phyloP scores from a whole-genome alignment of 2,329 filamentous ascomycete species.

The Neopestalotiopsis clavispora region DNA sequence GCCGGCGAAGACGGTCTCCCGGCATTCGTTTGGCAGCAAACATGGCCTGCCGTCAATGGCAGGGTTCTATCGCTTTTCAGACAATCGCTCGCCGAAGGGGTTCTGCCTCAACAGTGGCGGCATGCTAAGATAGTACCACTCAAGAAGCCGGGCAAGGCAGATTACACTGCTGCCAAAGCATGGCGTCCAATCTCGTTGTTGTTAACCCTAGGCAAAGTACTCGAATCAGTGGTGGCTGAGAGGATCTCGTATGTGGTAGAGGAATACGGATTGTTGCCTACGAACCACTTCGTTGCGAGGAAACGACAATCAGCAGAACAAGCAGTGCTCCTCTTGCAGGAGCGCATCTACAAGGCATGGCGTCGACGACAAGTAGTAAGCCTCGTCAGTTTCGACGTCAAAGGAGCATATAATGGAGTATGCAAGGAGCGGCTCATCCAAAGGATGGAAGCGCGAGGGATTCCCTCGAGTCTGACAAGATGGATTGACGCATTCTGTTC shows the following conservation, averaged over 20 bases:
- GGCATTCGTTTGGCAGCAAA: constrained; percentile 19
- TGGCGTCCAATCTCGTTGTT: constrained; percentile 34
- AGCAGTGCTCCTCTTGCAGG: constrained; percentile 35
- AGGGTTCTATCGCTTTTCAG: constrained; percentile 23
- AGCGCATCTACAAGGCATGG: constrained; percentile 32
- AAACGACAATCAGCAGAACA: constrained; percentile 40
- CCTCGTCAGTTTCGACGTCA: constrained; percentile 43
- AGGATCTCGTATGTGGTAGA: constrained; percentile 36
- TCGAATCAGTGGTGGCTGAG: constrained; percentile 29
- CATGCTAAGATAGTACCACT: constrained; percentile 35
- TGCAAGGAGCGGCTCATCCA: constrained; percentile 35
- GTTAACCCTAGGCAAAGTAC: constrained; percentile 30
- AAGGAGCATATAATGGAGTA: constrained; percentile 46
- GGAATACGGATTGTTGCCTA: constrained; percentile 34
- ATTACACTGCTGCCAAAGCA: constrained; percentile 32
- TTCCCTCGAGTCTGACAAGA: constrained; percentile 23
- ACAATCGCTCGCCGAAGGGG: constrained; percentile 23
- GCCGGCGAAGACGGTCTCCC: constrained; percentile 26
- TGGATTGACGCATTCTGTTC: constrained; percentile 33
- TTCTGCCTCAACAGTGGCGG: constrained; percentile 28
- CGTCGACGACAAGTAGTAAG: constrained; percentile 32
- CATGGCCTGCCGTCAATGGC: constrained; percentile 5
- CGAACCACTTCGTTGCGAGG: constrained; percentile 42
- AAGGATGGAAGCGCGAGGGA: constrained; percentile 26
- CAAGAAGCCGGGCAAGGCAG: constrained; percentile 31